Percentiles rank a stretch among this genome's conserved stretches.
Conservation (phyloP, 2,329 filamentous ascomycete genomes). For the Fusarium algeriense region DNA sequence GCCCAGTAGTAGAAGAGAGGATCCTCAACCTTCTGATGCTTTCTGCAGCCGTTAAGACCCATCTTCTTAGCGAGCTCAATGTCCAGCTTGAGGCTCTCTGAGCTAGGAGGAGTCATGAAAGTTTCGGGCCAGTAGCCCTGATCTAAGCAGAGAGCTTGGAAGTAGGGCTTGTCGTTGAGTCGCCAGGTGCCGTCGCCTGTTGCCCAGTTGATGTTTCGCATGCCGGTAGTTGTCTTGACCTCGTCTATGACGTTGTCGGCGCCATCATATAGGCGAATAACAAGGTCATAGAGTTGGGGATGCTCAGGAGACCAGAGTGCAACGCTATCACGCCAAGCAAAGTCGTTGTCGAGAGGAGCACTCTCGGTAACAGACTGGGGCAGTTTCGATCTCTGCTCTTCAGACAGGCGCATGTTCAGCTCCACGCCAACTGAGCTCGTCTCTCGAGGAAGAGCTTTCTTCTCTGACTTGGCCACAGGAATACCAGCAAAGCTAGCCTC, state of each 20-base stretch:
- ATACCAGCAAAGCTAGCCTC: constrained; percentile 65
- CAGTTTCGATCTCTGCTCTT: constrained; percentile 56
- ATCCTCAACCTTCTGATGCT: constrained; percentile 75
- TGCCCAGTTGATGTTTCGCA: constrained; percentile 71
- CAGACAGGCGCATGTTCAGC: constrained; percentile 61
- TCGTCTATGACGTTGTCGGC: constrained; percentile 62
- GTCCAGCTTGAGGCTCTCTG: constrained; percentile 61
- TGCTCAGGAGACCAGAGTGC: constrained; percentile 73
- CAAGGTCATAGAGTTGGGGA: constrained; percentile 68
- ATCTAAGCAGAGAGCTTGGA: constrained; percentile 71
- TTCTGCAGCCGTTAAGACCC: constrained; percentile 74
- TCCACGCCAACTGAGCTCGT: constrained; percentile 62
- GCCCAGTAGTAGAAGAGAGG: constrained; percentile 72
- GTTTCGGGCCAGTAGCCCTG: constrained; percentile 74
- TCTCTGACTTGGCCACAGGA: constrained; percentile 58
- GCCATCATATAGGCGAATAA: constrained; percentile 63
- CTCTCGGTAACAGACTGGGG: constrained; percentile 50
- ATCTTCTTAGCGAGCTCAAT: constrained; percentile 69
- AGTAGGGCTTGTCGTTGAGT: constrained; percentile 69
- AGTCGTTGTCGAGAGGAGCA: constrained; percentile 53
- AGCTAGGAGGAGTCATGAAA: constrained; percentile 68
- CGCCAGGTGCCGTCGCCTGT: constrained; percentile 69
- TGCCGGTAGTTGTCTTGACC: constrained; percentile 70
- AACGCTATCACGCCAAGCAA: constrained; percentile 65
- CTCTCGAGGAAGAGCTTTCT: constrained; percentile 60